Evolutionary conservation across 1,284 basidiomycete species (phyloP).

Genomic region (Bothia castanella): DNA sequence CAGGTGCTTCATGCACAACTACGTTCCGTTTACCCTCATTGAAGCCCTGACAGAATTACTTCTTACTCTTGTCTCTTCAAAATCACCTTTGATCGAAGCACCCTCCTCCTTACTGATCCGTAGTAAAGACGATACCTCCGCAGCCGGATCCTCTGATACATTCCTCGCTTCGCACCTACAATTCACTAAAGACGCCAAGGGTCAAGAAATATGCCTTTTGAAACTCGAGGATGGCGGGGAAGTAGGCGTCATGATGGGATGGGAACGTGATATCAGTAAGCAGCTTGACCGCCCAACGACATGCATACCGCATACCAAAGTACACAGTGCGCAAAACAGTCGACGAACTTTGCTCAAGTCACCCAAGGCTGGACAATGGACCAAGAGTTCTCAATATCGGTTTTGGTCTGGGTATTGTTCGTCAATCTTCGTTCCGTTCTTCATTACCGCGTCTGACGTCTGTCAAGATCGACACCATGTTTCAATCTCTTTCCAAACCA

Average conservation of each 20-base stretch:
- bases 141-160: conserved; percentile 68
- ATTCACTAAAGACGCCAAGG: conserved; percentile 70
- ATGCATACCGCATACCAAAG: conserved; percentile 23
- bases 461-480: conserved; percentile 73
- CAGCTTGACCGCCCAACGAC: conserved; percentile 17
- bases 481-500: conserved; percentile 62
- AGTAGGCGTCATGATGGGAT: conserved; percentile 95
- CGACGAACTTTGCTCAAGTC: conserved; percentile 50
- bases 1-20: conserved; percentile 48
- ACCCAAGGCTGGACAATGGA: conserved; percentile 45
- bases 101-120: conserved; percentile 51
- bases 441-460: conserved; percentile 11
- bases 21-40: conserved; percentile 1
- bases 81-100: conserved; percentile 35
- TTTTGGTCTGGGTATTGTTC: conserved; percentile 91
- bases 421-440: conserved; percentile 24
- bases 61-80: conserved; percentile 54
- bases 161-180: conserved; percentile 74
- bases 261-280: conserved; percentile 80
- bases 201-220: conserved; percentile 79
- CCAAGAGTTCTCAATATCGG: conserved; percentile 87
- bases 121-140: conserved; percentile 56
- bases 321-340: conserved; percentile 67
- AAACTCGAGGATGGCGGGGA: conserved; percentile 66
- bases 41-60: conserved; percentile 53